Evolutionary conservation across 2,329 filamentous ascomycete species (phyloP), one percentile per base, ranked within the genome.

Genomic region (Arthrobotrys musiformis): DNA sequence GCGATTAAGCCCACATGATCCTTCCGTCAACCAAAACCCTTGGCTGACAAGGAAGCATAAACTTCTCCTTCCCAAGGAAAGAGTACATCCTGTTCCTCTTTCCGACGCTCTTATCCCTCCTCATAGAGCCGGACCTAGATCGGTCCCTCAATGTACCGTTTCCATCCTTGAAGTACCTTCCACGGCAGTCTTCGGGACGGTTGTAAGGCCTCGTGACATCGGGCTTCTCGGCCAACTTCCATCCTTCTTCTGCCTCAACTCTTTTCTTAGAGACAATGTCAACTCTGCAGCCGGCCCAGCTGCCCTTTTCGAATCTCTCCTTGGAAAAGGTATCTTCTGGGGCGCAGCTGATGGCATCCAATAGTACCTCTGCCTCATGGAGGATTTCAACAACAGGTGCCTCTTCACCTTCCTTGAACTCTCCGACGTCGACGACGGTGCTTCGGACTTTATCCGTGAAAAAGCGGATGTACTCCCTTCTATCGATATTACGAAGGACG

Each of bases 51-150:
- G 72, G 72, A 30, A 76, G 37, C 26, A 76, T 61, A 33, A 76
- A 76, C 64, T 76, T 76, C 58, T 76, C 72, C 48, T 76, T 69
- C 40, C 72, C 72, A 8, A 76, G 58, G 54, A 76, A 76, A n/a
- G 72, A 76, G 48, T 76, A 76, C 72, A 76, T 76, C 64, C 72
- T 63, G 35, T 76, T 76, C 58, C 44, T 58, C 40, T 52, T 61
- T 28, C 72, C 72, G 5, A 76, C 64, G 28, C 56, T 64, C 40
- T 64, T 76, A 40, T 76, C 72, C 48, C 72, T 69, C 24, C 61
- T 60, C 13, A 69, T 28, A 3, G 46, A 35, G n/a, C 48, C 17
- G 7, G 58, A 26, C 17, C 64, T 42, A 5, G 63, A 68, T 54
- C 48, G 35, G 13, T 69, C 70, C 44, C 52, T 69, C 5, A 75